Base-by-base conservation (phyloP, 2,329 filamentous ascomycete genomes). In the Colletotrichum australisinense region DNA sequence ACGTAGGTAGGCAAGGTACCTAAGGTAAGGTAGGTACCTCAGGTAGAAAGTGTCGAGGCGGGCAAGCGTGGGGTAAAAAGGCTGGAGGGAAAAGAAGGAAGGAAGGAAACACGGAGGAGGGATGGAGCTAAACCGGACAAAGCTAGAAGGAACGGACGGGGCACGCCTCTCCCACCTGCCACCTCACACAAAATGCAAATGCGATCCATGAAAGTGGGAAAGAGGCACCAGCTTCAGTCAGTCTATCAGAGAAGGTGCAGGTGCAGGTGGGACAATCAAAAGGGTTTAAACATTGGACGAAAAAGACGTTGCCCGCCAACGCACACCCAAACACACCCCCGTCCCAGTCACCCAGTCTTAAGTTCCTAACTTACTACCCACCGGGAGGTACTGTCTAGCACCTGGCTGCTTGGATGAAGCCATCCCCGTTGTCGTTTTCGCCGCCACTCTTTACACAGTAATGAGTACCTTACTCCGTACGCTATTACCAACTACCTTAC, bases 271-370 rank as follows among this genome's bases (percentile, higher is more conserved):
- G 24, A 5, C n/a, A 14, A 16, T 26, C 38, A n/a, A 14, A 14
- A 35, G 28, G 35, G 42, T 35, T n/a, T 12, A 64, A 46, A 69
- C 26, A 68, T 63, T 63, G 63, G 57, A 62, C 69, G 69, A 69
- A 63, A 63, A 62, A 53, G 60, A 32, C 68, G 69, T 55, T 63
- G 58, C 22, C 35, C 57, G 66, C 66, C 69, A 73, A 69, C 66
- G 26, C 66, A 69, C 32, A 52, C 57, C 28, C 69, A 49, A 32
- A 72, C 63, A 28, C 58, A 52, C 30, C 57, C 42, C 32, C 49
- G 38, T 69, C 53, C 26, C 24, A 22, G 59, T 49, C 57, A 30
- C 30, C 30, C 30, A 16, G 38, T 55, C 28, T 42, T 19, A 22
- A 30, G 7, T 30, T 26, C 26, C 26, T 26, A 26, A 26, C 26